Base-by-base conservation (phyloP, 2,329 filamentous ascomycete species). In the Aspergillus sp. region DNA sequence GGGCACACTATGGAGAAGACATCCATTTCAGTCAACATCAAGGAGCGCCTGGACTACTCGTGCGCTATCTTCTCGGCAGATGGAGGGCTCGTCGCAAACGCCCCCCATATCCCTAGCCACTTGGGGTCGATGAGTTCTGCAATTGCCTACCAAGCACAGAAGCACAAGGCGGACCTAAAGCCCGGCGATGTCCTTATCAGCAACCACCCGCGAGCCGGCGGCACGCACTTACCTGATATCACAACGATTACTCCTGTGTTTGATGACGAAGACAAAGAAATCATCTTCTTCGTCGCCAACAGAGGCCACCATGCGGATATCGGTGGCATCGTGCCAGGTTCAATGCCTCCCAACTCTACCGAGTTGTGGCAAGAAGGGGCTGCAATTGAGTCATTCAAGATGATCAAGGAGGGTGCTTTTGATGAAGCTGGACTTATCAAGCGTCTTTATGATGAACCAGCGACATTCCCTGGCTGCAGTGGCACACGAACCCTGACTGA, bases 81-180 rank as follows among this genome's bases (percentile, higher is more conserved):
- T 7, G 90, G 90, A 19, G 89, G 88, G 0, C 79, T 93, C 1
- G 90, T 93, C 1, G 77, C 77, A 6, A 79, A 79, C 58, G 83
- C 90, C 15, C 90, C 90, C 0, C 90, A 95, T 77, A 77, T 95
- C 15, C 90, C 90, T 0, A 90, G 93, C 1, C 90, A 93, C 70
- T 78, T 95, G 9, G 90, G 90, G 27, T 91, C 87, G 49, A 92
- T 93, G 90, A 90, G 88, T n/a, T 93, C 90, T 8, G 92, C 90
- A 49, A 89, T 93, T 2, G 82, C 84, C 57, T 89, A 89, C 50
- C 90, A 93, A 17, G 52, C 52, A 74, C 87, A 90, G 4, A 83
- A 89, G 64, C 90, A 93, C 56, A 93, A 90, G 90, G 83, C 87
- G 66, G 90, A 88, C 63, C 77, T 95, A 51, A 89, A 90, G 67